Evolutionary conservation across 495 filamentous ascomycete genomes (phyloP).

Genomic region (Aspergillus mulundensis): DNA sequence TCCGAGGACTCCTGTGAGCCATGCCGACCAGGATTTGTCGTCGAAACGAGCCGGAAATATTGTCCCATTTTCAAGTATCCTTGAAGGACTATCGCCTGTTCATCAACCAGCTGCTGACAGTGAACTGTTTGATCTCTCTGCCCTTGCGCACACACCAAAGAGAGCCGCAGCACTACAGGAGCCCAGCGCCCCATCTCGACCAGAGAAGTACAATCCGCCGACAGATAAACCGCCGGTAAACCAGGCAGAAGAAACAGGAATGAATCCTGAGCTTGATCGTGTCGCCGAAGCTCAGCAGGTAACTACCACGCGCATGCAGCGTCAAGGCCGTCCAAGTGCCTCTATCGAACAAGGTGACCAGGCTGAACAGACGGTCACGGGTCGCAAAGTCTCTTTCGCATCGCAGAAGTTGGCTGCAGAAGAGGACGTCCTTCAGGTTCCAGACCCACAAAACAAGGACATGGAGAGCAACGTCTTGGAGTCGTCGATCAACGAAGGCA

Average conservation of each 20-base stretch:
- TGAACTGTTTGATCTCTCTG: constrained; percentile 28
- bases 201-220: background rate
- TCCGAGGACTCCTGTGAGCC: background rate
- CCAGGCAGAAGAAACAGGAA: background rate
- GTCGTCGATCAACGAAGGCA: background rate
- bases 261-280: background rate
- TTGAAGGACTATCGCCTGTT: constrained; percentile 13
- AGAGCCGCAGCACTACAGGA: background rate
- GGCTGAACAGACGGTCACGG: background rate
- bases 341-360: background rate
- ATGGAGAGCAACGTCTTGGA: background rate
- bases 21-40: background rate
- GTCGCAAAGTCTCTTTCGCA: constrained; percentile 30
- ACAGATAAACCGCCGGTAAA: background rate
- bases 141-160: constrained; percentile 28
- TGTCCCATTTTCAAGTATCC: constrained; percentile 27
- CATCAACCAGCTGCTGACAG: constrained; percentile 15
- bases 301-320: background rate
- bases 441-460: background rate
- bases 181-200: background rate
- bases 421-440: constrained; percentile 3
- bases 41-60: constrained; percentile 15
- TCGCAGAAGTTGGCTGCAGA: background rate
- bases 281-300: background rate
- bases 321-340: background rate